Percentiles rank a stretch among this genome's conserved stretches.
phyloP scores from a whole-genome alignment of 1,284 basidiomycete genomes.

The Fistulina hepatica region DNA sequence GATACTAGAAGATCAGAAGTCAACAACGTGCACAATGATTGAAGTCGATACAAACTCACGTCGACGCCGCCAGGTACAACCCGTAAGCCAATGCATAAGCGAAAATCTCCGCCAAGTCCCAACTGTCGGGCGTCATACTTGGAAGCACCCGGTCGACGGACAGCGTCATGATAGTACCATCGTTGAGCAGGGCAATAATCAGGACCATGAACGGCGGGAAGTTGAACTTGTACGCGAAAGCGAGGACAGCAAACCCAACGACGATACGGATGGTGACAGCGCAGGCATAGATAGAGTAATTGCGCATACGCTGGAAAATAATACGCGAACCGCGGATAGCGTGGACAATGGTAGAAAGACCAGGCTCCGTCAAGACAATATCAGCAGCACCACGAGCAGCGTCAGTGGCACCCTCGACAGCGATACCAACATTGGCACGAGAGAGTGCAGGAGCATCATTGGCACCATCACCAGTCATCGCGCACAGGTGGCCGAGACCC shows the following conservation, averaged over 20 bases:
- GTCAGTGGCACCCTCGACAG: constrained; percentile 94
- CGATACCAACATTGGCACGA: constrained; percentile 94
- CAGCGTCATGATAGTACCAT: constrained; percentile 98
- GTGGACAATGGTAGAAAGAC: constrained; percentile 94
- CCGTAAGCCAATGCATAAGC: constrained; percentile 92
- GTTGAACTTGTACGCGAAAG: constrained; percentile 93
- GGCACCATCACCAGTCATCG: constrained; percentile 96
- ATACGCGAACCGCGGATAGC: constrained; percentile 91
- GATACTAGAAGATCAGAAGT: constrained; percentile 35
- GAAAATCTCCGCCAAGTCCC: constrained; percentile 96
- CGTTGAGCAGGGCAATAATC: constrained; percentile 93
- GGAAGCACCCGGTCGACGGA: constrained; percentile 95
- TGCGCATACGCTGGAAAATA: constrained; percentile 97
- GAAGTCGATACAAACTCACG: constrained; percentile 40
- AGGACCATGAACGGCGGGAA: constrained; percentile 99
- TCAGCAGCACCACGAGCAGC: constrained; percentile 93
- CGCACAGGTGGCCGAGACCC: constrained; percentile 78
- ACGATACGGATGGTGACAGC: constrained; percentile 98
- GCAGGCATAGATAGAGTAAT: constrained; percentile 89
- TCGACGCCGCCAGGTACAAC: constrained; percentile 84
- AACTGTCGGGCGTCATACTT: constrained; percentile 84
- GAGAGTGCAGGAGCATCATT: constrained; percentile 93
- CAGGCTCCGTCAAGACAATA: constrained; percentile 91
- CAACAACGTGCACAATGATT: constrained; percentile 14
- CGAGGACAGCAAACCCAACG: constrained; percentile 91